Base-by-base conservation (phyloP, 1,284 basidiomycete genomes). In the Cystobasidiaceae sp. region DNA sequence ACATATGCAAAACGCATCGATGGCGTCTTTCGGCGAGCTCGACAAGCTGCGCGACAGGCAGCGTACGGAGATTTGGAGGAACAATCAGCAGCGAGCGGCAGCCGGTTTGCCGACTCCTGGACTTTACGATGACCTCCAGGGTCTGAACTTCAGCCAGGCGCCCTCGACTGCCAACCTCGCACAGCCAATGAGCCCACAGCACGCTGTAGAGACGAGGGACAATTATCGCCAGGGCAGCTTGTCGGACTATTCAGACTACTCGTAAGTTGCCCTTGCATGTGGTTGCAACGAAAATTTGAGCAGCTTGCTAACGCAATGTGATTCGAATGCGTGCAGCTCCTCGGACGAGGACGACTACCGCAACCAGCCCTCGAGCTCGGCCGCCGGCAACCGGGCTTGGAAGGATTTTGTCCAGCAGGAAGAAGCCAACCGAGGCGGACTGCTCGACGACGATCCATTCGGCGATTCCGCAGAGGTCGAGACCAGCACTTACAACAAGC, bases 161-260 rank as follows among this genome's bases (percentile, higher is more conserved):
- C 30, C 21, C 76, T 96, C 54, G 86, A 39, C 37, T n/a, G 90
- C 71, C 90, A 93, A 34, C 74, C 81, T 48, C 77, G 80, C 67
- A 80, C 80, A 70, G 77, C 78, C 39, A 73, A 76, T 60, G 72
- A 66, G 57, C 28, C 46, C 54, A 78, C 50, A 59, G 44, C 56
- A 61, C 25, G 67, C 60, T 78, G 89, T 11, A 86, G 85, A n/a
- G 80, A 84, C 17, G 86, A 88, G 1, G 19, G 74, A 74, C 51
- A 66, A 66, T 6, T 71, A 70, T 54, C 46, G 67, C 25, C 82
- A 82, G 23, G 89, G 87, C 19, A 88, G 88, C 1, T 82, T 94
- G 9, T 93, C 90, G 2, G 92, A 94, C 74, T 93, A 85, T 76
- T 93, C 90, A 64, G 90, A 93, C 75, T 92, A 71, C 60, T 62